These are phyloP conservation scores for Amanita muscaria DNA, from an alignment of 768 basidiomycete genomes.

Conservation along the genomic window DNA sequence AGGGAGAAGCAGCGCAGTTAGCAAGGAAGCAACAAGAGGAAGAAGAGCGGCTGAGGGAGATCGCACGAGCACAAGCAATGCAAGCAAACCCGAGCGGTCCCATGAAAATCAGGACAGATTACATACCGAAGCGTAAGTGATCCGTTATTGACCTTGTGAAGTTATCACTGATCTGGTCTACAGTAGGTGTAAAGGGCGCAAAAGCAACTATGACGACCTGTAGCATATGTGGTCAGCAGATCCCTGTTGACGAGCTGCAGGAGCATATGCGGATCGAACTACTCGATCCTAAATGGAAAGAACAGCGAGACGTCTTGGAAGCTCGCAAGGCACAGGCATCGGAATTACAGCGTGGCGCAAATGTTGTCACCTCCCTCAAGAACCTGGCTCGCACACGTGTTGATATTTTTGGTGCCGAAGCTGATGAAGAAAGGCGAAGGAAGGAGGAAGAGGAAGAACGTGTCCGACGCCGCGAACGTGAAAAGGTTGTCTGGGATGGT, in stretches of 20 bases:
- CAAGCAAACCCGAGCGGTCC: slow-evolving; percentile 66
- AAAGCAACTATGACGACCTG: slow-evolving; percentile 79
- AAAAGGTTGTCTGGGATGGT: slow-evolving; percentile 98
- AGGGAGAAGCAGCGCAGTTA: slow-evolving; percentile 53
- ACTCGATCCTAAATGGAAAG: slow-evolving; percentile 97
- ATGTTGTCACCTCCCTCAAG: slow-evolving; percentile 88
- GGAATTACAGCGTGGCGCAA: slow-evolving; percentile 82
- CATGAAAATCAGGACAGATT: slow-evolving; percentile 94
- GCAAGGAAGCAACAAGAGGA: slow-evolving; percentile 59
- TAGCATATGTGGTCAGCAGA: slow-evolving; percentile 91
- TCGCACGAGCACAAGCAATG: slow-evolving; percentile 71
- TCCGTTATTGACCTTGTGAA: not conserved
- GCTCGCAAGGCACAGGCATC: slow-evolving; percentile 84
- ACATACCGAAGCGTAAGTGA: slow-evolving; percentile 82
- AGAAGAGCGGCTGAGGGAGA: slow-evolving; percentile 59
- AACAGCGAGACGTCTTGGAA: slow-evolving; percentile 84
- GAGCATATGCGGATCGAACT: slow-evolving; percentile 99
- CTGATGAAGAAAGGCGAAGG: slow-evolving; percentile 84
- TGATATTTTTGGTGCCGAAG: slow-evolving; percentile 93
- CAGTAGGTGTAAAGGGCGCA: slow-evolving; percentile 59
- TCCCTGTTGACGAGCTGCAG: slow-evolving; percentile 90
- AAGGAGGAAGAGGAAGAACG: slow-evolving; percentile 82
- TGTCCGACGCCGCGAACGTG: slow-evolving; percentile 75
- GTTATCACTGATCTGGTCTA: slow-evolving; percentile 7
- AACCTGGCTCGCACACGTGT: slow-evolving; percentile 92